Conservation (phyloP, 768 basidiomycete genomes). For the Chalciporus sphaerocephalus region DNA sequence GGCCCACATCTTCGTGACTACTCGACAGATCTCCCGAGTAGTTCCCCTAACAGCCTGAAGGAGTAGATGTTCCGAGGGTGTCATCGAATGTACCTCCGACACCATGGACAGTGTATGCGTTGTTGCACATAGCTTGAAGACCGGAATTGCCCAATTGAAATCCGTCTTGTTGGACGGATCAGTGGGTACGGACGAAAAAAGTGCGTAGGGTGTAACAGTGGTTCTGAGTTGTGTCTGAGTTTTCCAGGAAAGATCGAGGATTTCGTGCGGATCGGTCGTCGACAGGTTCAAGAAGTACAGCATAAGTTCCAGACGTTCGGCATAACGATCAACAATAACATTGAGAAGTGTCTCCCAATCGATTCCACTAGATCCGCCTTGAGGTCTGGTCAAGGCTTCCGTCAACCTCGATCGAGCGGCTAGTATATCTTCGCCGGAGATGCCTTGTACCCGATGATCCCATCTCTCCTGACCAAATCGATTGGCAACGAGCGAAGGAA, state of each 20-base stretch:
- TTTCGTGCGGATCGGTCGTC: background rate
- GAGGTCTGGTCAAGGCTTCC: slow-evolving; percentile 2
- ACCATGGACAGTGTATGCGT: slow-evolving; percentile 19
- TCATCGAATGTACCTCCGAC: slow-evolving; percentile 11
- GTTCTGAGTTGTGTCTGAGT: slow-evolving; percentile 22
- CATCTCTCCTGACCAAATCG: slow-evolving; percentile 10
- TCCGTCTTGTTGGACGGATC: background rate
- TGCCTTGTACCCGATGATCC: slow-evolving; percentile 14
- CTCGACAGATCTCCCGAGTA: slow-evolving; percentile 42
- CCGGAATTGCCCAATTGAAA: slow-evolving; percentile 26
- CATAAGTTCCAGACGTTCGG: slow-evolving; percentile 26
- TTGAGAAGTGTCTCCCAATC: slow-evolving; percentile 31
- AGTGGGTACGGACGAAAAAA: slow-evolving; percentile 7
- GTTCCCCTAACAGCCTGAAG: slow-evolving; percentile 30
- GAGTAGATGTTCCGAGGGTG: slow-evolving; percentile 27
- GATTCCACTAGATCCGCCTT: slow-evolving; percentile 21
- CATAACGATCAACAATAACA: slow-evolving; percentile 31
- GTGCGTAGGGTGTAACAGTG: slow-evolving; percentile 29
- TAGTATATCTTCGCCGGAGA: slow-evolving; percentile 10
- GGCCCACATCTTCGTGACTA: slow-evolving; percentile 45
- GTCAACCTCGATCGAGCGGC: background rate
- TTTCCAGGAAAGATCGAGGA: slow-evolving; percentile 3
- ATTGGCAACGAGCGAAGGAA: slow-evolving; percentile 7
- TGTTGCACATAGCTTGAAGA: slow-evolving; percentile 30
- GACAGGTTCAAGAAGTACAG: slow-evolving; percentile 19